These are phyloP conservation scores for Rutstroemia sp. DNA, from an alignment of 2,329 filamentous ascomycete species.

Conservation along the genomic window DNA sequence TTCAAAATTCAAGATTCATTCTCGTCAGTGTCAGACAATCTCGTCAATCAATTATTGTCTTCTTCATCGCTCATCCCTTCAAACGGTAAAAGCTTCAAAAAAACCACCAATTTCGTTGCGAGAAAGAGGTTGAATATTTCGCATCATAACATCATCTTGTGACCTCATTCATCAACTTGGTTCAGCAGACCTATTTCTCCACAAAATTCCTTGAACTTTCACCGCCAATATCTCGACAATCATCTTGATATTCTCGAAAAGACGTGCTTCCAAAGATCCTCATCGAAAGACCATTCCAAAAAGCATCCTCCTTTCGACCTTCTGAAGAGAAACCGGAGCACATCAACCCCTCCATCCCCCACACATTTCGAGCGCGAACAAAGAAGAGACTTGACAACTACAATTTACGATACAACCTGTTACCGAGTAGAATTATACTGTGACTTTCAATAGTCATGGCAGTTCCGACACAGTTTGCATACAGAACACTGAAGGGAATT, in stretches of 20 bases:
- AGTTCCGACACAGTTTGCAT: slow-evolving; percentile 88
- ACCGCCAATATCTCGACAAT: background rate
- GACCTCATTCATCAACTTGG: background rate
- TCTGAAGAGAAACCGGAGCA: slow-evolving; percentile 7
- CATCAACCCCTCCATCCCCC: slow-evolving; percentile 5
- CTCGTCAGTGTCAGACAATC: slow-evolving; percentile 17
- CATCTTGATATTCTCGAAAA: background rate
- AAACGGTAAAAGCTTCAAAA: background rate
- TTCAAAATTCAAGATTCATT: background rate
- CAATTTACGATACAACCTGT: slow-evolving; percentile 19
- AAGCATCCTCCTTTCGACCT: background rate
- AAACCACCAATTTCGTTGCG: background rate
- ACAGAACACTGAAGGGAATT: slow-evolving; percentile 94
- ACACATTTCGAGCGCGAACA: slow-evolving; percentile 13
- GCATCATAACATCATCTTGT: background rate
- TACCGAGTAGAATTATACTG: slow-evolving; percentile 31
- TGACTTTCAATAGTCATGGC: slow-evolving; percentile 95
- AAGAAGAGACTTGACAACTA: slow-evolving; percentile 13
- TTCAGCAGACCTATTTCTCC: background rate
- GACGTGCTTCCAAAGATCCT: background rate
- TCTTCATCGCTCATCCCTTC: slow-evolving; percentile 1
- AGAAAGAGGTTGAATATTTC: background rate
- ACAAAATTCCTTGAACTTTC: background rate
- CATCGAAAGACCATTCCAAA: background rate
- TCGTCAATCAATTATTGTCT: slow-evolving; percentile 8